phyloP scores from a whole-genome alignment of 2,329 filamentous ascomycete species.

The Xylariaceae sp. region DNA sequence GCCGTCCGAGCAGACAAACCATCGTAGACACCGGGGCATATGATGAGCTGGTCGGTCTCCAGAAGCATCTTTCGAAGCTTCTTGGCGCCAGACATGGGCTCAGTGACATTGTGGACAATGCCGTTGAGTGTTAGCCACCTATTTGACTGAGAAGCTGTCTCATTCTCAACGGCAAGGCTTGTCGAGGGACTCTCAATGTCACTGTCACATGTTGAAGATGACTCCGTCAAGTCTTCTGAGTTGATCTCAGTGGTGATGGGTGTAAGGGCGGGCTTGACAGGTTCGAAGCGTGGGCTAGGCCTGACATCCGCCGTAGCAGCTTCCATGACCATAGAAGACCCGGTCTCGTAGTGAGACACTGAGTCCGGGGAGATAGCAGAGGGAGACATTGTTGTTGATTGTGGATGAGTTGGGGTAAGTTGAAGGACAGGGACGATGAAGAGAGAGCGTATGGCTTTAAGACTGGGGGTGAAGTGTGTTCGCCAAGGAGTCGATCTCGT shows the following conservation, averaged over 20 bases:
- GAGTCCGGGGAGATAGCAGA: conserved; percentile 18
- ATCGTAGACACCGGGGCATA: conserved; percentile 47
- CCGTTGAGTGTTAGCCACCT: conserved; percentile 21
- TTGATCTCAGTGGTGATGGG: conserved; percentile 13
- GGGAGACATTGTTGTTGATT: conserved; percentile 13
- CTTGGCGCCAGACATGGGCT: conserved; percentile 31
- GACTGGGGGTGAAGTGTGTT: not conserved
- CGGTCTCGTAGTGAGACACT: conserved; percentile 19
- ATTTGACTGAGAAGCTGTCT: not conserved
- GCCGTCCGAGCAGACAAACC: conserved; percentile 45
- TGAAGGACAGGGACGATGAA: not conserved
- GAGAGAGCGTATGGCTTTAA: not conserved
- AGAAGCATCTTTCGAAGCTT: conserved; percentile 31
- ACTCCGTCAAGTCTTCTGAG: conserved; percentile 9
- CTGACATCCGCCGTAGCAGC: conserved; percentile 14
- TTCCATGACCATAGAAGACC: conserved; percentile 21
- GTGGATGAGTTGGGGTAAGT: not conserved
- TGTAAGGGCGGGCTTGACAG: conserved; percentile 15
- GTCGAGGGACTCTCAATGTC: conserved; percentile 11
- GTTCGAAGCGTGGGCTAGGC: conserved; percentile 17
- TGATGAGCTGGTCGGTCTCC: conserved; percentile 34
- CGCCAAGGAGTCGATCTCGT: not conserved
- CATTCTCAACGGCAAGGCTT: not conserved
- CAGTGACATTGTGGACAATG: conserved; percentile 21
- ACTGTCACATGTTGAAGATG: conserved; percentile 15